Base-by-base conservation (phyloP, 2,329 filamentous ascomycete species). In the Didymella sp. region DNA sequence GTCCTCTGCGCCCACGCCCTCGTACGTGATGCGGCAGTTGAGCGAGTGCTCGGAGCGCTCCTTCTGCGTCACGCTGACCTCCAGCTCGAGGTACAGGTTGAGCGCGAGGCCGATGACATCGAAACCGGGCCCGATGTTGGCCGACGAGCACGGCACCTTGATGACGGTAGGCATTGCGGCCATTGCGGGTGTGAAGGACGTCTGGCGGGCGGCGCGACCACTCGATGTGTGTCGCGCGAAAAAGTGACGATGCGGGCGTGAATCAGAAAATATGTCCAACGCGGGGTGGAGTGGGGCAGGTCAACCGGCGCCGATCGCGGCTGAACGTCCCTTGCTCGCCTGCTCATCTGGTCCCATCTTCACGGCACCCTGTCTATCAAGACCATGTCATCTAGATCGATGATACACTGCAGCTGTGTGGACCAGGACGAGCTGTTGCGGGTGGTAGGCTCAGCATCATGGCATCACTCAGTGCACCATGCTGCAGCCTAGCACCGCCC, bases 51-150 rank as follows among this genome's bases (percentile, higher is more conserved):
- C 68, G 24, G 82, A 78, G 7, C 86, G 87, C 40, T 79, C 72
- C 49, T 75, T 78, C 48, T 73, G 68, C 57, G 86, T 81, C 71
- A 96, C 83, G 61, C 88, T 91, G 75, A 98, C 90, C 62, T 88
- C 85, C 54, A 98, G 82, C 80, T 97, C 93, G 63, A 99, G 89
- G 80, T 94, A 96, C 77, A 97, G 88, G 64, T 92, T 96, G 66
- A 99, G 84, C 8, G 94, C 94, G 60, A 99, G 88, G 67, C 95
- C 92, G 76, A 98, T 96, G 70, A 97, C 94, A 82, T 99, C 94
- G 83, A 98, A 99, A 57, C 94, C 94, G 45, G 94, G 94, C 67
- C 83, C 94, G 74, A 98, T 97, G 82, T 98, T 98, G 80, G 94
- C 94, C 60, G 93, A 97, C 59, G 94, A 98, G 81, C 91, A 96